Evolutionary conservation across 768 basidiomycete species (phyloP), one percentile per base, ranked within the genome.

Genomic region (Leccinum disarticulatum): DNA sequence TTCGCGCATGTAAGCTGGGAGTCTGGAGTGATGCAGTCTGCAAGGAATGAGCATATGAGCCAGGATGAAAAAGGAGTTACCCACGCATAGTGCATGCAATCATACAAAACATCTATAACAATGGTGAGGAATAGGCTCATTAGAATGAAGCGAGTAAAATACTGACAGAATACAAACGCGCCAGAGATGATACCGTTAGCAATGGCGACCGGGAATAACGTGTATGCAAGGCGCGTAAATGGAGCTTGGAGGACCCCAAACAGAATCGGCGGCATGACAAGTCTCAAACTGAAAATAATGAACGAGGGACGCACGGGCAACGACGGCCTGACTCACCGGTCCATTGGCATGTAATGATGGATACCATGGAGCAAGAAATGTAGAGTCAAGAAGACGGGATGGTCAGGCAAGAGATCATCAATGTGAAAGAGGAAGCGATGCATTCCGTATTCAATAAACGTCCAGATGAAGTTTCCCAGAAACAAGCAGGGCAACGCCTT

Each of bases 381-480:
- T 27, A 98, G 71, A 47, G 86, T 85, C 68, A 98, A 80, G 75
- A 89, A 91, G 54, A 77, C 76, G 6, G 89, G 88, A 58, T 77
- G 80, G 74, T 99, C 97, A 3, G 97, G 97, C 22, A 99, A 83
- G 68, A 81, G 74, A 9, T 85, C 80, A 70, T 99, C 97, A 66
- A 99, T 77, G 74, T 99, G 97, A 86, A 99, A 99, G 53, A 99
- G 77, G 85, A 98, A 98, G 46, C 97, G 88, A 75, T 99, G 97
- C 68, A 99, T 77, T 13, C 80, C 77, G 72, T 98, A 99, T 75
- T 98, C 97, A 73, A 97, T 76, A 59, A 97, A 72, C 0, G 97
- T 98, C 96, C 96, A 99, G 57, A 96, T 80, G 53, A 97, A 33
- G 72, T 93, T 95, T 6, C 97, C 97, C 46, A 86, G 54, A 60